Conservation (phyloP, 2,329 filamentous ascomycete species). For the Didymella segeticola region DNA sequence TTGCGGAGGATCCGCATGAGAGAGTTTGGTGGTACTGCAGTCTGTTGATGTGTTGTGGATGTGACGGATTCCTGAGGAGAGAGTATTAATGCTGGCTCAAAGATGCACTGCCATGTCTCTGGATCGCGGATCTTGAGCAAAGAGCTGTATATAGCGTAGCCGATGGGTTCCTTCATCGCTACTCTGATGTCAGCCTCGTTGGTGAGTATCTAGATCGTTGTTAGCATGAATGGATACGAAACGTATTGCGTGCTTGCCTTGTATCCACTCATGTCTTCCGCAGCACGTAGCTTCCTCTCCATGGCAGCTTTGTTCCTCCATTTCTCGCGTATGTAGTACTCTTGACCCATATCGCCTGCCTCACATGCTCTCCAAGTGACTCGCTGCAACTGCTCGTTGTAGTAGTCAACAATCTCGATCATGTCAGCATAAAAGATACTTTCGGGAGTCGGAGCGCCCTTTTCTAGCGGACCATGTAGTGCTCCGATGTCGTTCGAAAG, state of each 20-base stretch:
- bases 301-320: neutral
- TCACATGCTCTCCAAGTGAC: neutral
- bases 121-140: constrained; percentile 2
- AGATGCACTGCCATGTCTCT: constrained; percentile 10
- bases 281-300: neutral
- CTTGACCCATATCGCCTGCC: constrained; percentile 1
- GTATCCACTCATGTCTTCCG: neutral
- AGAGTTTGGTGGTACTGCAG: neutral
- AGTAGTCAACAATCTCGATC: neutral
- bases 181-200: neutral
- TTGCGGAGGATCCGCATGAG: neutral
- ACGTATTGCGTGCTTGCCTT: neutral
- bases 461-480: neutral
- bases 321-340: neutral
- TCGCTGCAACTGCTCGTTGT: neutral
- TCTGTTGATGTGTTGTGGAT: neutral
- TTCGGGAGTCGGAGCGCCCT: neutral
- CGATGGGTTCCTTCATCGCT: neutral
- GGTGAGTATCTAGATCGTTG: constrained; percentile 1
- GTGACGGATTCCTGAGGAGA: neutral
- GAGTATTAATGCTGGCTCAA: neutral
- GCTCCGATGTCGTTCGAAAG: neutral
- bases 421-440: constrained; percentile 1
- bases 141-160: constrained; percentile 11
- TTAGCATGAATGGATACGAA: neutral